phyloP scores from a whole-genome alignment of 257 asterid genomes.

The Apocynum venetum region DNA sequence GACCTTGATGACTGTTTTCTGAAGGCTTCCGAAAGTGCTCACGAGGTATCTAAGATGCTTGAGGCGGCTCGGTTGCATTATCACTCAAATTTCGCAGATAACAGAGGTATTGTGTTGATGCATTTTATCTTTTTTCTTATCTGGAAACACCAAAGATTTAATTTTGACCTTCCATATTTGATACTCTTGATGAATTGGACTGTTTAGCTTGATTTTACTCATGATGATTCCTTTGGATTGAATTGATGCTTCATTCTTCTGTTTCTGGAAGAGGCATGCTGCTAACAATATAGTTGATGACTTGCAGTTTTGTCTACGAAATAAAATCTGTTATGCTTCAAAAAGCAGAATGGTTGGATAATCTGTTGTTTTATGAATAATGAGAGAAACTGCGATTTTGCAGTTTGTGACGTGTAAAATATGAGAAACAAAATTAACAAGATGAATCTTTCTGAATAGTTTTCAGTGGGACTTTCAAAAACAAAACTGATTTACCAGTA shows the following conservation, averaged over 20 bases:
- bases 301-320: neutral
- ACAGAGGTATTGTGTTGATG: conserved; percentile 43
- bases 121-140: neutral
- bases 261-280: neutral
- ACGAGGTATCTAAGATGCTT: conserved; percentile 85
- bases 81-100: conserved; percentile 92
- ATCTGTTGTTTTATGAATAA: neutral
- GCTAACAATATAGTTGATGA: neutral
- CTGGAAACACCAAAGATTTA: neutral
- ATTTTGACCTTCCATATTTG: neutral
- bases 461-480: neutral
- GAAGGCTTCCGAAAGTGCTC: conserved; percentile 86
- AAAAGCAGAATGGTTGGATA: neutral
- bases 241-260: neutral
- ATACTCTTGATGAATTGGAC: neutral
- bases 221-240: neutral
- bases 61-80: conserved; percentile 94
- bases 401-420: neutral
- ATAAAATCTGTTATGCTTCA: neutral
- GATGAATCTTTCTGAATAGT: neutral
- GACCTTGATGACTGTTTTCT: conserved; percentile 91
- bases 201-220: neutral
- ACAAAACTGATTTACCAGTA: neutral
- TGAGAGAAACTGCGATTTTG: neutral
- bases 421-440: neutral